Evolutionary conservation across 192 early-diverging fungal species (phyloP).

Genomic region (Coemansia sp.): DNA sequence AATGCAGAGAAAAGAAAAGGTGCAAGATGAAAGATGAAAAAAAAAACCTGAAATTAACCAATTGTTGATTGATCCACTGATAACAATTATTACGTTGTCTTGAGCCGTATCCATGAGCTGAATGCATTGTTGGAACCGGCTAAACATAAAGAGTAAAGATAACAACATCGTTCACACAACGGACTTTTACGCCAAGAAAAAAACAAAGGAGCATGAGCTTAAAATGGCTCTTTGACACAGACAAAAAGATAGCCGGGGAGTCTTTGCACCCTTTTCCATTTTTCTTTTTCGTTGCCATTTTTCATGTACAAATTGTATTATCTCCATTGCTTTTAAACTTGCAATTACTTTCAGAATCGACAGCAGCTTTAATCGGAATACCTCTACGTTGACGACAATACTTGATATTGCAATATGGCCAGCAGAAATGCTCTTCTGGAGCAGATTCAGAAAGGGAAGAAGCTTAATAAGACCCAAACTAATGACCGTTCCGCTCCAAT

Average conservation of each 20-base stretch:
- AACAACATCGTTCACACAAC: too few species aligned
- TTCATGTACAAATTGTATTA: slow-evolving; percentile 13
- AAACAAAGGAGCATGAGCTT: background rate
- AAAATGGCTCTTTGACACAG: background rate
- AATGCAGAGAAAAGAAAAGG: too few species aligned
- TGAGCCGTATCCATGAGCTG: too few species aligned
- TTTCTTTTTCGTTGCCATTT: background rate
- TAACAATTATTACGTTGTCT: too few species aligned
- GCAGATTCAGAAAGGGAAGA: slow-evolving; percentile 74
- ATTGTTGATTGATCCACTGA: too few species aligned
- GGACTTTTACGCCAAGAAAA: background rate
- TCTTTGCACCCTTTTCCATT: background rate
- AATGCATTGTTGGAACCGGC: too few species aligned
- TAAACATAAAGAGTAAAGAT: too few species aligned
- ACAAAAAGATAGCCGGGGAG: background rate
- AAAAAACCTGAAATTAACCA: too few species aligned
- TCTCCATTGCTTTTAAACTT: slow-evolving; percentile 4
- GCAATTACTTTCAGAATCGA: background rate
- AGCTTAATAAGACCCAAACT: slow-evolving; percentile 69
- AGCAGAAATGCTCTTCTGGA: slow-evolving; percentile 62
- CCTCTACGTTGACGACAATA: background rate
- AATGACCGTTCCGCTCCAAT: slow-evolving; percentile 71
- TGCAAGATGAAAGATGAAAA: too few species aligned
- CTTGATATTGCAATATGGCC: slow-evolving; percentile 26
- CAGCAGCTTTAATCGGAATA: background rate